Evolutionary conservation across 148 eudicot species (phyloP).

Genomic region (Diospyros kaki): DNA sequence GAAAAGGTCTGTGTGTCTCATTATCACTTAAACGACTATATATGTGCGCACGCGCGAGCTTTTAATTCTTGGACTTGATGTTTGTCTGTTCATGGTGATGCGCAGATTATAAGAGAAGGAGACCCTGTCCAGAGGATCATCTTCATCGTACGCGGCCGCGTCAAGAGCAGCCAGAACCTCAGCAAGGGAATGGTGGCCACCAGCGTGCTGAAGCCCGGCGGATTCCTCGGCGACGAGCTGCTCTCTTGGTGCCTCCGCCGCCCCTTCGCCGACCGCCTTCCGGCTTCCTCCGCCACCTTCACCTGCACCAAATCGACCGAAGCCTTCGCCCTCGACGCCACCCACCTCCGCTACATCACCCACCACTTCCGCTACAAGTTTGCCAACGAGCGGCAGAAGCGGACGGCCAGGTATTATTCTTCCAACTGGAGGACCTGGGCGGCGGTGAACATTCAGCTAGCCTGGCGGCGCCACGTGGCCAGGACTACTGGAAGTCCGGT

Average conservation of each 20-base stretch:
- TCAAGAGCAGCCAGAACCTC: conserved; percentile 30
- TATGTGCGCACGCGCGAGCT: too few species aligned
- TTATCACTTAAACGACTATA: too few species aligned
- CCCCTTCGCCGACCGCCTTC: conserved; percentile 30
- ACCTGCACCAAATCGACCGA: conserved; percentile 23
- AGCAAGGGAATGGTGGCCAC: conserved; percentile 25
- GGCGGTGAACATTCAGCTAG: conserved; percentile 38
- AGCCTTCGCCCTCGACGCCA: conserved; percentile 28
- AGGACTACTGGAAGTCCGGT: conserved; percentile 3
- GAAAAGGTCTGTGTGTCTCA: conserved; percentile 27
- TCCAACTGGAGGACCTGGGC: conserved; percentile 48
- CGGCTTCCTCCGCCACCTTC: conserved; percentile 32
- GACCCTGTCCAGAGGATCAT: conserved; percentile 40
- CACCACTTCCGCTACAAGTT: conserved; percentile 36
- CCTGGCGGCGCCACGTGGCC: conserved; percentile 29
- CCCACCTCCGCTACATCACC: conserved; percentile 29
- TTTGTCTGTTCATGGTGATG: neutral
- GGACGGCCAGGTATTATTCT: conserved; percentile 34
- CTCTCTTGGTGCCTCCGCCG: conserved; percentile 39
- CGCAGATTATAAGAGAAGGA: conserved; percentile 40
- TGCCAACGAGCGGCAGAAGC: conserved; percentile 25
- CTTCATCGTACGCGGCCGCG: conserved; percentile 31
- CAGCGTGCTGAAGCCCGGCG: conserved; percentile 28
- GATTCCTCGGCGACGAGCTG: conserved; percentile 33
- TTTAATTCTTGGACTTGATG: neutral